Evolutionary conservation across 352 stramenopile genomes (phyloP), one percentile per base, ranked within the genome.

Genomic region (Peronosclerospora sorghi): DNA sequence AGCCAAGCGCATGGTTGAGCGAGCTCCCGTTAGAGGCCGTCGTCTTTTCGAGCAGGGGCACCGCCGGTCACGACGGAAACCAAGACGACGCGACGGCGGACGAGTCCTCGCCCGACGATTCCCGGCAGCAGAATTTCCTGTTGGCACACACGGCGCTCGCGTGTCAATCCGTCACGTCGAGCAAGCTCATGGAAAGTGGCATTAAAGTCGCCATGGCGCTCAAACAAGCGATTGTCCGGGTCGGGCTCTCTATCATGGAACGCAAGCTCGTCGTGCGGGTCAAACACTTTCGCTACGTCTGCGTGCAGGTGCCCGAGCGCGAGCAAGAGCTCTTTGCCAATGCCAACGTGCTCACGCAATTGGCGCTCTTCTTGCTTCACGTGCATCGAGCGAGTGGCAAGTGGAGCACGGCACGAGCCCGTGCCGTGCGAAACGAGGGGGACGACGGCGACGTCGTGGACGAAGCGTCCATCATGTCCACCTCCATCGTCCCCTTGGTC

Each of bases 251-350:
- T 15, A 94, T 98, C 43, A 86, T 97, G 52, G 93, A 98, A 41
- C 84, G 94, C 8, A 95, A 95, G 48, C 81, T 92, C 19, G 94
- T 98, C 12, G 87, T 93, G 13, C 74, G 89, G 6, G 84, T 97
- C 8, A 96, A 95, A 54, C 91, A 98, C 60, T 98, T 98, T 53
- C 90, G 95, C 10, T 98, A 98, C 60, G 93, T 96, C 4, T 97
- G 95, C 42, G 56, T 98, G 15, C 84, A 92, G 27, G 78, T 93
- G 0, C 63, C 70, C 0, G 78, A 95, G 37, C 62, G 75, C 17
- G 83, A 92, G 24, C 73, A 89, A 41, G 61, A 83, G 36, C 57
- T 97, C 6, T 97, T 98, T 55, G 76, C 88, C 6, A 95, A 97
- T 51, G 87, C 94, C 4, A 82, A 96, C 18, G 87, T 96, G 10